Percentiles rank a stretch among this genome's conserved stretches.
Conservation (phyloP, 352 stramenopile species). For the Phytopythium chamaehyphon region DNA sequence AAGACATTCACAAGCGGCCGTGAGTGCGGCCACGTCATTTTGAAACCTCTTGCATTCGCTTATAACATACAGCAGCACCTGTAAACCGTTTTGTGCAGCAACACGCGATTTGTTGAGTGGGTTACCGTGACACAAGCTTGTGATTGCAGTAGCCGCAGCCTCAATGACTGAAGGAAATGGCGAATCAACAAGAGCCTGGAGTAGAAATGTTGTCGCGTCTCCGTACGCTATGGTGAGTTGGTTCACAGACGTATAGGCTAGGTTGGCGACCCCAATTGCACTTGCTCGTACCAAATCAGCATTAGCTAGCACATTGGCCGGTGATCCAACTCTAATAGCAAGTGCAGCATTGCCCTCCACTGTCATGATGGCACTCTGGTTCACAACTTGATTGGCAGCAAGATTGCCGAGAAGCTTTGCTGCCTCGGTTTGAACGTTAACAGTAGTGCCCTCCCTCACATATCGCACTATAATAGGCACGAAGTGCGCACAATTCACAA, state of each 20-base stretch:
- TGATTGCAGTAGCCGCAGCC: conserved; percentile 37
- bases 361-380: conserved; percentile 64
- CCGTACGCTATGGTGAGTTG: conserved; percentile 76
- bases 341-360: conserved; percentile 50
- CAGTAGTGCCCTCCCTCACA: conserved; percentile 30
- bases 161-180: conserved; percentile 38
- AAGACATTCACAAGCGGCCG: conserved; percentile 49
- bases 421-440: conserved; percentile 41
- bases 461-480: conserved; percentile 46
- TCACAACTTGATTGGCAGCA: conserved; percentile 61
- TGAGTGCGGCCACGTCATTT: conserved; percentile 28
- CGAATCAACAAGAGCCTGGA: conserved; percentile 62
- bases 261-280: conserved; percentile 54
- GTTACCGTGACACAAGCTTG: conserved; percentile 56
- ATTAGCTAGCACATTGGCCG: conserved; percentile 27
- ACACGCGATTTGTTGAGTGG: conserved; percentile 65
- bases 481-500: conserved; percentile 57
- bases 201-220: conserved; percentile 49
- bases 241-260: conserved; percentile 64
- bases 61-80: conserved; percentile 64
- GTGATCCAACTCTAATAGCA: conserved; percentile 16
- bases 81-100: conserved; percentile 57
- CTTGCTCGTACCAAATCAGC: conserved; percentile 36
- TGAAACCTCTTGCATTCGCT: conserved; percentile 26
- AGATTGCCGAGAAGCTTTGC: conserved; percentile 68